Evolutionary conservation across 495 filamentous ascomycete genomes (phyloP).

Genomic region (Aspergillus affinis): DNA sequence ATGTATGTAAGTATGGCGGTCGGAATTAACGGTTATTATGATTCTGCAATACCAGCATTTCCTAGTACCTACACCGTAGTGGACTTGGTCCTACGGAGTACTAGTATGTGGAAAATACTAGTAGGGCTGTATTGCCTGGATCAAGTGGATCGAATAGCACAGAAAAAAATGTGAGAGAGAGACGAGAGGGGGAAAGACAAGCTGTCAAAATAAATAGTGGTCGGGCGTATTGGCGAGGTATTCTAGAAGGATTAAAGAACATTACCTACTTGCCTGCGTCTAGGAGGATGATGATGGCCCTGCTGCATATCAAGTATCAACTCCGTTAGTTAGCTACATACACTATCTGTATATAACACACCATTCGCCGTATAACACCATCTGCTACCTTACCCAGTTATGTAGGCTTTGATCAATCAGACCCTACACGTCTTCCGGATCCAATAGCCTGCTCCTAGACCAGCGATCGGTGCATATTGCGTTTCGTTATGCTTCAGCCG

Average conservation of each 20-base stretch:
- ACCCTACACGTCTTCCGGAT: neutral
- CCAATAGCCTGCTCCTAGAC: neutral
- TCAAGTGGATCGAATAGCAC: neutral
- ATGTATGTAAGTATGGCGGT: neutral
- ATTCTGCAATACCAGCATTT: neutral
- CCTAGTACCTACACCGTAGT: too few species aligned
- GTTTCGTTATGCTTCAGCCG: neutral
- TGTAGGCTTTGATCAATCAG: neutral
- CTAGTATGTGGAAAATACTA: neutral
- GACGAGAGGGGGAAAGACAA: neutral
- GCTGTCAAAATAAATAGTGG: slow-evolving; percentile 2
- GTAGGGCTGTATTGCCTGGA: neutral
- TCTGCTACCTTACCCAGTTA: too few species aligned
- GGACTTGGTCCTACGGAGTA: too few species aligned
- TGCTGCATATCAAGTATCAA: slow-evolving; percentile 1
- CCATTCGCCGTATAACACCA: too few species aligned
- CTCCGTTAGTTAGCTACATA: too few species aligned
- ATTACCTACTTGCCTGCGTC: neutral
- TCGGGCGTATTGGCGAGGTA: neutral
- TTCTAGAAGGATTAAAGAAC: slow-evolving; percentile 12
- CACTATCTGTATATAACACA: too few species aligned
- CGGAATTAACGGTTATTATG: neutral
- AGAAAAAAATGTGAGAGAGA: neutral
- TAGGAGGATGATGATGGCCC: neutral
- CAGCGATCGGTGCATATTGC: neutral